These are phyloP conservation scores for Vitis hybrid DNA, from an alignment of 177 flowering plant genomes.

Conservation along the genomic window DNA sequence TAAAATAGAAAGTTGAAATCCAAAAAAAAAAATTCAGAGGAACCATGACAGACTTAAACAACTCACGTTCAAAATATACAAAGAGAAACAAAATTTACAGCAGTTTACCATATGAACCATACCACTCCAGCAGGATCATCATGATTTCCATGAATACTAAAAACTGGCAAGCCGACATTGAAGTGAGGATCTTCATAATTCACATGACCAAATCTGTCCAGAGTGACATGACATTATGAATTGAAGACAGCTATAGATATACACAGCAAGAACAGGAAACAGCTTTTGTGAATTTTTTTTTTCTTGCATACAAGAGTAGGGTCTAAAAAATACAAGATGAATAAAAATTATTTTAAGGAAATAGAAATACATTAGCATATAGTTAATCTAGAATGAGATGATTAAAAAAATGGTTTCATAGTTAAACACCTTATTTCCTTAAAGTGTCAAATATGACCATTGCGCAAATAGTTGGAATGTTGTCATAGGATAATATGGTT, in stretches of 20 bases:
- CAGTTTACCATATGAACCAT: constrained; percentile 23
- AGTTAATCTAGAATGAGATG: not conserved
- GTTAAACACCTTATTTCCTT: too few relatives aligned
- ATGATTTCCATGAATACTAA: constrained; percentile 98
- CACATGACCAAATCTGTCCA: constrained; percentile 92
- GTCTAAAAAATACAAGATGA: not conserved
- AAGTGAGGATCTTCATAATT: constrained; percentile 99
- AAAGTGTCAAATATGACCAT: too few relatives aligned
- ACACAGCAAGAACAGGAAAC: too few relatives aligned
- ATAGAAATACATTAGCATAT: not conserved
- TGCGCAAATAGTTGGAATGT: not conserved
- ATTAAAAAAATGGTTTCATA: not conserved
- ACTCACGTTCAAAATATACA: not conserved
- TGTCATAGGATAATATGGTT: not conserved
- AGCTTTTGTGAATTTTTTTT: too few relatives aligned
- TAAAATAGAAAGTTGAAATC: not conserved
- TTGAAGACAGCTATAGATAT: not conserved
- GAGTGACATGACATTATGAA: not conserved
- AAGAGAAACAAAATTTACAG: not conserved
- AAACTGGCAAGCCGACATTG: constrained; percentile 98
- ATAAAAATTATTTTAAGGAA: not conserved
- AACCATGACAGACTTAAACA: not conserved
- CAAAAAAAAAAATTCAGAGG: not conserved
- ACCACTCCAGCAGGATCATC: constrained; percentile 99
- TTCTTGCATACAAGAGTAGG: too few relatives aligned